Percentiles rank a stretch among this genome's conserved stretches.
phyloP scores from a whole-genome alignment of 2,329 filamentous ascomycete genomes.

The Trematosphaeria pertusa region DNA sequence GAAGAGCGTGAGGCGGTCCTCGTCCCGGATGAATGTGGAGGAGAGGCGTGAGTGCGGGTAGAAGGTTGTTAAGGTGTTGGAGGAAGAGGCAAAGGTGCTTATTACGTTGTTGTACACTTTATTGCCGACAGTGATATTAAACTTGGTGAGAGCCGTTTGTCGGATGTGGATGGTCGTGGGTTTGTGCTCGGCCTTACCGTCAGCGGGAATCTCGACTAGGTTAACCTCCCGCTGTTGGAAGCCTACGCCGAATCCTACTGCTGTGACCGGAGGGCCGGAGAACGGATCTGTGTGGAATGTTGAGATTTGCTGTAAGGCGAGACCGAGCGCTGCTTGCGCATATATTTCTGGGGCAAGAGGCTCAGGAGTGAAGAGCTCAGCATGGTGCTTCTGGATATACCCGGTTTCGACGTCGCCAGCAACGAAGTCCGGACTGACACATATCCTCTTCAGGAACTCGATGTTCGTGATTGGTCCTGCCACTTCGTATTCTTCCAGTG shows the following conservation, averaged over 20 bases:
- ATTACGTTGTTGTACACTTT: constrained; percentile 53
- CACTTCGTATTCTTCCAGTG: constrained; percentile 88
- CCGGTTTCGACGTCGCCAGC: constrained; percentile 91
- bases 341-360: constrained; percentile 74
- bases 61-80: constrained; percentile 70
- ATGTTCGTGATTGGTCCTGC: constrained; percentile 95
- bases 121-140: constrained; percentile 58
- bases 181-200: constrained; percentile 48
- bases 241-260: constrained; percentile 64
- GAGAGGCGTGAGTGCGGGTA: constrained; percentile 82
- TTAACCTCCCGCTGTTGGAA: constrained; percentile 70
- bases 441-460: constrained; percentile 91
- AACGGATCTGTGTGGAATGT: constrained; percentile 46
- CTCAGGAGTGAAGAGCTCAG: constrained; percentile 75
- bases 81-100: constrained; percentile 53
- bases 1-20: constrained; percentile 76
- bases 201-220: constrained; percentile 57
- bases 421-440: constrained; percentile 81
- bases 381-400: constrained; percentile 88
- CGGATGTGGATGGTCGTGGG: constrained; percentile 58
- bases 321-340: constrained; percentile 83
- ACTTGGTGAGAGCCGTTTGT: constrained; percentile 58
- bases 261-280: constrained; percentile 45
- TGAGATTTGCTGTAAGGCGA: constrained; percentile 60
- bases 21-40: constrained; percentile 75